A percentile compares a stretch with the other conserved stretches of the same genome.
Conservation (phyloP, 1,139 yeast species). For the Saccharomycopsis phalli region DNA sequence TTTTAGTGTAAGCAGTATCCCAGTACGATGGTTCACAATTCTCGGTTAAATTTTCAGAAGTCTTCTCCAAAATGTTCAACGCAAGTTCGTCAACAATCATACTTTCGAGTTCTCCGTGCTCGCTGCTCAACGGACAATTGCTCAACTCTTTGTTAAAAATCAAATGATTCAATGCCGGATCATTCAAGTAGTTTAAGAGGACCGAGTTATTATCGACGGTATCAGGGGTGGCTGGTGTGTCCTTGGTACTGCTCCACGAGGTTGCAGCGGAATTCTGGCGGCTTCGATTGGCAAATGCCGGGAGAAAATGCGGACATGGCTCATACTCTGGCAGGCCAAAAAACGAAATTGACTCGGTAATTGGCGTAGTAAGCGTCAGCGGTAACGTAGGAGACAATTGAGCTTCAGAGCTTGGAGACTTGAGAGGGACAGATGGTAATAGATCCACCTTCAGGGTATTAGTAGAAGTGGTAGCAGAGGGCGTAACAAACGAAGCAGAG, state of each 20-base stretch:
- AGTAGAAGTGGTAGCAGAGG: too few species aligned
- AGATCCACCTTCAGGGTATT: conserved; percentile 15
- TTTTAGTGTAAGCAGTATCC: too few species aligned
- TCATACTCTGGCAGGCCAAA: conserved; percentile 2
- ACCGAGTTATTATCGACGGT: conserved; percentile 2
- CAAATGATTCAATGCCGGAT: conserved; percentile 8
- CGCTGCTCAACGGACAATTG: neutral
- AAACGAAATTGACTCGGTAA: conserved; percentile 12
- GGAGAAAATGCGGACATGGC: neutral
- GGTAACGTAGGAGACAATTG: conserved; percentile 18
- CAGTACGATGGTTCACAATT: too few species aligned
- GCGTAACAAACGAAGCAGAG: too few species aligned
- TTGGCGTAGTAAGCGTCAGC: conserved; percentile 18
- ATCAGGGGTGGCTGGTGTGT: conserved; percentile 4
- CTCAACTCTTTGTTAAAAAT: conserved; percentile 7
- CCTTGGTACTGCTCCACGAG: conserved; percentile 12
- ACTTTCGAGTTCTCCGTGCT: conserved; percentile 11
- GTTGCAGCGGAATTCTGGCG: conserved; percentile 20
- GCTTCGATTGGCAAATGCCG: conserved; percentile 3
- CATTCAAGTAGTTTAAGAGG: conserved; percentile 6
- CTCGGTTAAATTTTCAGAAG: too few species aligned
- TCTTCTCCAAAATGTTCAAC: conserved; percentile 17
- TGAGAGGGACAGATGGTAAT: conserved; percentile 18
- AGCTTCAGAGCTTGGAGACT: conserved; percentile 15
- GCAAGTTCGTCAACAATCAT: conserved; percentile 18